Base-by-base conservation (phyloP, 23 red algal genomes). In the Gracilaria vermiculophylla region DNA sequence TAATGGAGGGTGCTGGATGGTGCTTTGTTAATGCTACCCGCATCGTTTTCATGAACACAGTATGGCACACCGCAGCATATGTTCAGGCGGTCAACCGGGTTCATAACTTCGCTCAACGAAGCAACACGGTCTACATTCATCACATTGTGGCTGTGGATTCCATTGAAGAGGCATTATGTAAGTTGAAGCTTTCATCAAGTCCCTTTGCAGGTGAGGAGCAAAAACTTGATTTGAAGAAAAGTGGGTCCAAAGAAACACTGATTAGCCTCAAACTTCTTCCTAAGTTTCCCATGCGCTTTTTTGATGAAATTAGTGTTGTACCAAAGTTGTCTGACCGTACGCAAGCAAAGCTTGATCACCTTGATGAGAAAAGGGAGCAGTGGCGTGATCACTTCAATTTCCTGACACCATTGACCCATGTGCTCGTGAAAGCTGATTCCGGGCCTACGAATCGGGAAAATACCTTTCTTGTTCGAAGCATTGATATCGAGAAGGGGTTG, bases 1-100 rank as follows among this genome's bases (percentile, higher is more conserved):
- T 55, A 9, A 60, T 76, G 66, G 84, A 88, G 44, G 69, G 69
- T 13, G 69, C 51, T 64, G 84, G 69, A 40, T 88, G 84, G 84
- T 52, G 84, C 52, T 76, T 64, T 44, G 69, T 88, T 13, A 76
- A 88, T 64, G 66, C 84, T 20, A 77, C 67, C 24, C 69, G 69
- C 34, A 37, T 88, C 4, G 43, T 88, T 17, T 32, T 88, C 52
- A 40, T 88, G n/a, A 70, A 88, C 15, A 28, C 51, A 40, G 17
- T 73, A 24, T 88, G 84, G 84, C 44, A 88, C 57, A 37, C 21
- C 28, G 66, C 48, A 19, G 51, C 84, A 5, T 51, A 56, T 13
- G 62, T 70, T 17, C 84, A 88, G 29, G 84, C 48, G 13, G 41
- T 88, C 10, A 88, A 88, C 21, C 66, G 84, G 5, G 84, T 76